Conservation (phyloP, 768 basidiomycete genomes). For the Lactarius deliciosus region DNA sequence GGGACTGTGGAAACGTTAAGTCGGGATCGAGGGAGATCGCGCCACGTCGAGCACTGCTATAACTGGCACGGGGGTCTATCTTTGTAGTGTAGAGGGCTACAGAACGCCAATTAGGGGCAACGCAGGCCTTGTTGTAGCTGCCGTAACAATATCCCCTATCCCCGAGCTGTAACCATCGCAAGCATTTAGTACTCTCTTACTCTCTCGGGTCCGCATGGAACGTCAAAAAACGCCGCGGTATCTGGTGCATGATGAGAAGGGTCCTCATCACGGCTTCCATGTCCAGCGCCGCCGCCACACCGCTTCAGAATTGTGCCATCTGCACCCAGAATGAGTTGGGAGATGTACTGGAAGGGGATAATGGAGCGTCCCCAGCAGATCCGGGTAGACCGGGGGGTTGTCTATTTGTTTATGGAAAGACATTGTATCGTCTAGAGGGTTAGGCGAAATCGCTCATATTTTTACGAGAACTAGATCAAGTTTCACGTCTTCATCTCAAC, state of each 20-base stretch:
- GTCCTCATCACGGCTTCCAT: background rate
- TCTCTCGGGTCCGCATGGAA: background rate
- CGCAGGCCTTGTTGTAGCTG: background rate
- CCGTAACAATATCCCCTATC: background rate
- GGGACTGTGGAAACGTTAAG: background rate
- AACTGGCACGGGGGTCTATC: background rate
- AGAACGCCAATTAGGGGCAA: background rate
- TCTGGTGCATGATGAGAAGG: background rate
- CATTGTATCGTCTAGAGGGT: background rate
- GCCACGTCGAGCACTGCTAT: background rate
- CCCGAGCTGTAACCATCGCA: background rate
- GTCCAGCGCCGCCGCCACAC: background rate
- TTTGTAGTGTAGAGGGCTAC: background rate
- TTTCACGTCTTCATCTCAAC: background rate
- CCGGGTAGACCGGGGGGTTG: background rate
- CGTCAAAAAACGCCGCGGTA: slow-evolving; percentile 1
- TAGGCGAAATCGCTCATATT: background rate
- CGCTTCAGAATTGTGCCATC: background rate
- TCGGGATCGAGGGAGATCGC: background rate
- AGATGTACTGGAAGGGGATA: background rate
- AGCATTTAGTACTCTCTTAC: background rate
- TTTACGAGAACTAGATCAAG: background rate
- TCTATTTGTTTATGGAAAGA: background rate
- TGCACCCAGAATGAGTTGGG: background rate
- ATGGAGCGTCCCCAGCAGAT: background rate